Percentiles rank a stretch among this genome's conserved stretches.
Evolutionary conservation across 345 rosid genomes (phyloP).

Genomic region (Euphorbia peplus): DNA sequence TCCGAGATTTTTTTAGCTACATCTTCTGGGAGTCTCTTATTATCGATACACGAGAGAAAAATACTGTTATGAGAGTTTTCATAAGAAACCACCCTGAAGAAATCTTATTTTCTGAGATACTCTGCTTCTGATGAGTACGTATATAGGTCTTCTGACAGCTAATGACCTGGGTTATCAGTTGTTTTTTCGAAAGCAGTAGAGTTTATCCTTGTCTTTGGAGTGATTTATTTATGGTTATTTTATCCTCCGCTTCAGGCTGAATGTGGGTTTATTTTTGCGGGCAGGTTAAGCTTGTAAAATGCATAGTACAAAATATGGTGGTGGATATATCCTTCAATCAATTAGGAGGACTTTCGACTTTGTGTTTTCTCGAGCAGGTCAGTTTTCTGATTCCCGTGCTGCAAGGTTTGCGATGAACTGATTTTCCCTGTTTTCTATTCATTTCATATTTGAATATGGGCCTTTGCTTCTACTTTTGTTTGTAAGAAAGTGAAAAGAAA

Average conservation of each 20-base stretch:
- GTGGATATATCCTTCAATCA: conserved; percentile 89
- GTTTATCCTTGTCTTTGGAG: background rate
- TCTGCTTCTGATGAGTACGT: background rate
- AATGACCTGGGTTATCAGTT: background rate
- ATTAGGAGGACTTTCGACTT: conserved; percentile 60
- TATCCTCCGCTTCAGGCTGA: conserved; percentile 6
- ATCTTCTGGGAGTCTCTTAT: background rate
- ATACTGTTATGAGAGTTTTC: background rate
- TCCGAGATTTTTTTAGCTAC: background rate
- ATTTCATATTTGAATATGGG: background rate
- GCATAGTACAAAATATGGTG: conserved; percentile 51
- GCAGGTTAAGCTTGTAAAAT: conserved; percentile 83
- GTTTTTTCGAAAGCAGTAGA: background rate
- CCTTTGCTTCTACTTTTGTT: background rate
- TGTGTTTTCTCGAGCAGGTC: conserved; percentile 84
- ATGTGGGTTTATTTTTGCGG: conserved; percentile 19
- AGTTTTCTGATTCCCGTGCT: background rate
- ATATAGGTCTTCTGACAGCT: background rate
- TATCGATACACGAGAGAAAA: background rate
- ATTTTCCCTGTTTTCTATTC: background rate
- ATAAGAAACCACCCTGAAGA: background rate
- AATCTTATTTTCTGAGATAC: background rate
- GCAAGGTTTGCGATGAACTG: background rate
- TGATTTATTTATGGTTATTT: background rate
- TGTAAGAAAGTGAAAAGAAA: background rate